These are phyloP conservation scores for Colletotrichum higginsianum DNA, from an alignment of 2,329 filamentous ascomycete species.

Conservation along the genomic window DNA sequence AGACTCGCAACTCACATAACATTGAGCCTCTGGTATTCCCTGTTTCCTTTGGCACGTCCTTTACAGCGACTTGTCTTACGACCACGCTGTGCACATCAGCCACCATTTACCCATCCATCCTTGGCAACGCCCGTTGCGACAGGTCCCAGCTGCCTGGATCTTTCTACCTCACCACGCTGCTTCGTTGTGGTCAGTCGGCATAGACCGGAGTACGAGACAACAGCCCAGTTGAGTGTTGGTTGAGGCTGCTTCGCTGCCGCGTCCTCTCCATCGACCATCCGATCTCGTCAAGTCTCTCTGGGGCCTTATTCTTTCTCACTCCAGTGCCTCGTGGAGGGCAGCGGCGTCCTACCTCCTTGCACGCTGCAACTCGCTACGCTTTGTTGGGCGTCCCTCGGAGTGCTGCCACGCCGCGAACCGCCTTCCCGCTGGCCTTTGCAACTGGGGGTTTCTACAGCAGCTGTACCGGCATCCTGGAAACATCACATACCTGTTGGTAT, in stretches of 20 bases:
- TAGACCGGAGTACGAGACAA: neutral
- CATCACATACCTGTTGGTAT: conserved; percentile 6
- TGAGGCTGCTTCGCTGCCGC: conserved; percentile 5
- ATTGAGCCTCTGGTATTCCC: neutral
- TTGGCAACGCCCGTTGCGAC: neutral
- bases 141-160: neutral
- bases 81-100: conserved; percentile 20
- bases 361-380: neutral
- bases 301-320: neutral
- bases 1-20: conserved; percentile 12
- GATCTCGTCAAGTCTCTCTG: neutral
- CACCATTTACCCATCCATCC: neutral
- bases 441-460: conserved; percentile 9
- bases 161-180: conserved; percentile 5
- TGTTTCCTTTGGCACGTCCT: neutral
- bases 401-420: neutral
- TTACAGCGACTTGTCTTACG: conserved; percentile 10
- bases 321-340: conserved; percentile 3
- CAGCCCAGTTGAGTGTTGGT: neutral
- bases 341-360: neutral
- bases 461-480: conserved; percentile 18
- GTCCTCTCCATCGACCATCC: neutral
- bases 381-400: neutral
- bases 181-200: neutral
- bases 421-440: neutral